Base-by-base conservation (phyloP, 352 stramenopile species). In the Phytophthora pinifolia region DNA sequence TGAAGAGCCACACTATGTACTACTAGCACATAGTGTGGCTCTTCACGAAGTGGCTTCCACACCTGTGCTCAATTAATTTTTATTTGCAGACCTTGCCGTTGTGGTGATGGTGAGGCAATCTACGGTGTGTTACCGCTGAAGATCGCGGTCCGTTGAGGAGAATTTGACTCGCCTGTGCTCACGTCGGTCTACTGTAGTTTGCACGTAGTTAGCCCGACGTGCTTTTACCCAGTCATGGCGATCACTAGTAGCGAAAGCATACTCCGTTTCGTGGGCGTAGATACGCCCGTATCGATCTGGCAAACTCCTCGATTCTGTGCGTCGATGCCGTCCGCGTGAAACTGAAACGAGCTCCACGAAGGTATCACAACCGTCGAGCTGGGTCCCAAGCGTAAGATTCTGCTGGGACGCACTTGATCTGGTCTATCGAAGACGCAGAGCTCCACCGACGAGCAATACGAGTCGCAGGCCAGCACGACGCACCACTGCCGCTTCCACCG, bases 401-500 rank as follows among this genome's bases (percentile, higher is more conserved):
- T 46, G 10, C 46, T n/a, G 13, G 62, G 62, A 3, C 46, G 41
- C 20, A 43, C 38, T 15, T 65, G 27, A 12, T 47, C 59, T 17
- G 62, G 65, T 9, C 59, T 41, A 14, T 67, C 54, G 46, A 77
- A 84, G 17, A 84, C 31, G n/a, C 67, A 70, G 7, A 88, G 46
- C 42, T 84, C 68, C 20, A 74, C 53, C 8, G 64, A 53, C 52
- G 58, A 48, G 33, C 55, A 47, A 9, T 74, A 44, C 13, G 45
- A 36, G 36, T 76, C 63, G 20, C 71, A 72, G 31, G 72, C 72
- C 20, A 86, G 48, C 29, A 67, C 59, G 31, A 86, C 65, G 22
- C 55, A 73, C 69, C 70, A 88, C 22, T 66, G 69, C 17, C 54
- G 67, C 51, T 75, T 79, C 74, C 76, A 83, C 22, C 76, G n/a